phyloP scores from a whole-genome alignment of 768 basidiomycete species.

The Tubosaeta brunneosetosa region DNA sequence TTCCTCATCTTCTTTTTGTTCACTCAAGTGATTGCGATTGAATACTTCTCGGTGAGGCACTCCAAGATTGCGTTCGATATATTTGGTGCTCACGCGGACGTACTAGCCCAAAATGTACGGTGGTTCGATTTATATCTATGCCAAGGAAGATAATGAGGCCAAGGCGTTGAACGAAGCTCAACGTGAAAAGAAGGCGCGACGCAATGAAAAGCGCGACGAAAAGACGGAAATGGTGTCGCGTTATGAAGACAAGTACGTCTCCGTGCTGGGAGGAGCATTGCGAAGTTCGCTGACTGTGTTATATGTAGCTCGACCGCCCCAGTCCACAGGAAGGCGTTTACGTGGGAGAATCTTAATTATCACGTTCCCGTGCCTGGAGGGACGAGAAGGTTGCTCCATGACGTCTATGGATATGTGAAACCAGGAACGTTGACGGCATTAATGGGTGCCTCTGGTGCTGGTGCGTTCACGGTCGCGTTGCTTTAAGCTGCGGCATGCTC shows the following conservation, averaged over 20 bases:
- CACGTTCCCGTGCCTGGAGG: constrained; percentile 65
- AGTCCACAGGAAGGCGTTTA: constrained; percentile 45
- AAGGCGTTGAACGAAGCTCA: constrained; percentile 52
- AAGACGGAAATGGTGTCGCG: constrained; percentile 19
- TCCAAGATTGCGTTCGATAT: not conserved
- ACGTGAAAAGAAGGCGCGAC: constrained; percentile 47
- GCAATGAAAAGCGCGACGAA: constrained; percentile 27
- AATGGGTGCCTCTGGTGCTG: constrained; percentile 83
- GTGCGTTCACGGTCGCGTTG: constrained; percentile 31
- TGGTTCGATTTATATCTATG: constrained; percentile 52
- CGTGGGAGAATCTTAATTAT: constrained; percentile 80
- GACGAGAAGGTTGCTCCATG: constrained; percentile 58
- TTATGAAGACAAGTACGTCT: constrained; percentile 14
- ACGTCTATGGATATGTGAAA: constrained; percentile 75
- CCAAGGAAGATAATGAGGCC: constrained; percentile 52
- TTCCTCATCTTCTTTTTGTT: constrained; percentile 69
- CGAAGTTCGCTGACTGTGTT: constrained; percentile 1
- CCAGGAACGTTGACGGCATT: constrained; percentile 87
- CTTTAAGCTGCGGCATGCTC: not conserved
- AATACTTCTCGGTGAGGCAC: constrained; percentile 52
- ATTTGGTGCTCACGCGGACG: not conserved
- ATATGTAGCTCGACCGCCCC: not conserved
- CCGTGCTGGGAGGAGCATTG: not conserved
- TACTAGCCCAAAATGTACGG: constrained; percentile 27
- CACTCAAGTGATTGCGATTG: constrained; percentile 62